Conservation (phyloP, 2,329 filamentous ascomycete species). For the Sporothrix protearum region DNA sequence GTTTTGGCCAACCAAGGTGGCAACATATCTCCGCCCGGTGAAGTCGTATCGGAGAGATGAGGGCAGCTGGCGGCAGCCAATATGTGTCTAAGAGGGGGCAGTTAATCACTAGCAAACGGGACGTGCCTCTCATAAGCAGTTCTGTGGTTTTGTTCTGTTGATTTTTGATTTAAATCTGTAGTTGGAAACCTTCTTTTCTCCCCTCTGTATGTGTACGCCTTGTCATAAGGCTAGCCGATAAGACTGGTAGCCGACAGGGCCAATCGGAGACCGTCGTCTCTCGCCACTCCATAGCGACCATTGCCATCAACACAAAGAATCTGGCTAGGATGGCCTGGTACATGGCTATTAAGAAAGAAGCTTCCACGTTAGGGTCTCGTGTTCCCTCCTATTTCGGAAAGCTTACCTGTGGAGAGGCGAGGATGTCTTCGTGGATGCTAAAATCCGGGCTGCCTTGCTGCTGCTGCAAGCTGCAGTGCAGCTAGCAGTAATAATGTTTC, state of each 20-base stretch:
- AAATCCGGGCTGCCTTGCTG: too few relatives aligned
- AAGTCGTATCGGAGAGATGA: neutral
- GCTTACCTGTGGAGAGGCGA: too few relatives aligned
- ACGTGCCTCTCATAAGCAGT: neutral
- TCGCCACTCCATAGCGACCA: neutral
- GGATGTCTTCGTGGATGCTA: too few relatives aligned
- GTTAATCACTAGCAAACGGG: neutral
- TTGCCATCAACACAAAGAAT: neutral
- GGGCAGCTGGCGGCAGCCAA: neutral
- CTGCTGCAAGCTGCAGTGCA: too few relatives aligned
- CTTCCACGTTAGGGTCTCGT: too few relatives aligned
- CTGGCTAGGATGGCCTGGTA: too few relatives aligned
- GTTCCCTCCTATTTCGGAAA: too few relatives aligned
- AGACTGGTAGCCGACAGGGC: neutral
- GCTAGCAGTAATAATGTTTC: too few relatives aligned
- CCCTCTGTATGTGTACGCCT: neutral
- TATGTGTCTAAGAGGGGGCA: neutral
- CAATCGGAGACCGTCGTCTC: neutral
- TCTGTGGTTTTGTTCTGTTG: constrained; percentile 7
- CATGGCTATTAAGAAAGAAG: too few relatives aligned
- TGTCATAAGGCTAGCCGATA: neutral
- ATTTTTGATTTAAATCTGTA: neutral
- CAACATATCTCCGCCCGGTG: neutral
- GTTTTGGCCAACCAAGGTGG: neutral
- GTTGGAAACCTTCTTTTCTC: neutral